Conservation (phyloP, 2,329 filamentous ascomycete genomes). For the Ceratocystiopsis sp. region DNA sequence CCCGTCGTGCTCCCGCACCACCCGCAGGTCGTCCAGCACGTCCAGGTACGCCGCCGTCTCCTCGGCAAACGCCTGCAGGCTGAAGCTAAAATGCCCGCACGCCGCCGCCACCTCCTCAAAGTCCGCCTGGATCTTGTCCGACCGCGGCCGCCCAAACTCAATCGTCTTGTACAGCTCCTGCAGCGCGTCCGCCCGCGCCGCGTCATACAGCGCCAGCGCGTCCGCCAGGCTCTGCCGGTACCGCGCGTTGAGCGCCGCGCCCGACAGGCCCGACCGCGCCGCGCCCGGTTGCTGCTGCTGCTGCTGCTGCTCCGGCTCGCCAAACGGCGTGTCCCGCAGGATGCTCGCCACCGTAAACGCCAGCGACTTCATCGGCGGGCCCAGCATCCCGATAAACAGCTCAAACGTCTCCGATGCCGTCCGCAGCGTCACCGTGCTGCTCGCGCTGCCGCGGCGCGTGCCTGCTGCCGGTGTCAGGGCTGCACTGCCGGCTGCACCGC, state of each 20-base stretch:
- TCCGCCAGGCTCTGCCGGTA: slow-evolving; percentile 66
- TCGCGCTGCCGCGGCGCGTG: not conserved
- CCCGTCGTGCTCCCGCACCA: slow-evolving; percentile 42
- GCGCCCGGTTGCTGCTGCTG: too few species aligned
- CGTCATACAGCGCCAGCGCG: slow-evolving; percentile 64
- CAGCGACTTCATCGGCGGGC: slow-evolving; percentile 92
- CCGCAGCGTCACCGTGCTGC: slow-evolving; percentile 20
- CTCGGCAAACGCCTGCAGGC: slow-evolving; percentile 75
- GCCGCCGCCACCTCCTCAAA: slow-evolving; percentile 96
- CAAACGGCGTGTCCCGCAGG: slow-evolving; percentile 73
- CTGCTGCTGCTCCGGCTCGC: slow-evolving; percentile 30
- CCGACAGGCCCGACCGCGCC: too few species aligned
- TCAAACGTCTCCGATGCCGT: slow-evolving; percentile 76
- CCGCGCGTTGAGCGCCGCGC: slow-evolving; percentile 44
- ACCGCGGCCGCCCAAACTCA: slow-evolving; percentile 49
- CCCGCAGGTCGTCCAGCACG: slow-evolving; percentile 71
- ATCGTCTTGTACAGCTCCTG: slow-evolving; percentile 66
- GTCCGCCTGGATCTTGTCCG: slow-evolving; percentile 69
- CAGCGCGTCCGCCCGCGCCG: slow-evolving; percentile 59
- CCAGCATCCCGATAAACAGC: slow-evolving; percentile 73
- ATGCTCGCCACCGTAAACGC: slow-evolving; percentile 81
- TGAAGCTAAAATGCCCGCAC: slow-evolving; percentile 92
- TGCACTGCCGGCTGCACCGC: not conserved
- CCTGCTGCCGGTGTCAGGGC: not conserved
- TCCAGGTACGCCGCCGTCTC: slow-evolving; percentile 73